Conservation (phyloP, 306 rosid species). For the Rosa multiflora region DNA sequence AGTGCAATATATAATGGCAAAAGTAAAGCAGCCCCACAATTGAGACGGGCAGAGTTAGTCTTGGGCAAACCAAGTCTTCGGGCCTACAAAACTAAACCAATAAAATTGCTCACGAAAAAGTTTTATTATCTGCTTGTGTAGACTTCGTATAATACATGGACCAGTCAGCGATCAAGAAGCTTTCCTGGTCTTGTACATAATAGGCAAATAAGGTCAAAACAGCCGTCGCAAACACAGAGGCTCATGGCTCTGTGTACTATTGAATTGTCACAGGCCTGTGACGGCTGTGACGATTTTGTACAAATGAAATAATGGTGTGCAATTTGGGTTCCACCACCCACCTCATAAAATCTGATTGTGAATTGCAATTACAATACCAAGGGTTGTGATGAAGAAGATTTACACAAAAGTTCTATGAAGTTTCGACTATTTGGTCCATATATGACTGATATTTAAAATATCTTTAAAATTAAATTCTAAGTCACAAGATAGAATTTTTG, state of each 20-base stretch:
- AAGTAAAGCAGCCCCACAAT: background rate
- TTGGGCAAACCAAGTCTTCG: slow-evolving; percentile 11
- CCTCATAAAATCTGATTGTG: background rate
- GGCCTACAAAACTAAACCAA: background rate
- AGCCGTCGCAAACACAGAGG: background rate
- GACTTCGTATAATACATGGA: background rate
- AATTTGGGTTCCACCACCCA: background rate
- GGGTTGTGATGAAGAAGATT: background rate
- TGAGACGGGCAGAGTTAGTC: slow-evolving; percentile 1
- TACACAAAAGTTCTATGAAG: too few relatives aligned
- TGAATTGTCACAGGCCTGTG: background rate
- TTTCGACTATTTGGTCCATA: too few relatives aligned
- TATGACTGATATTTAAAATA: too few relatives aligned
- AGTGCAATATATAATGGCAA: background rate
- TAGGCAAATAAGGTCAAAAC: background rate
- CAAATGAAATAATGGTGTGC: background rate
- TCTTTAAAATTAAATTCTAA: too few relatives aligned
- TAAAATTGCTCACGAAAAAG: background rate
- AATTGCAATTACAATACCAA: background rate
- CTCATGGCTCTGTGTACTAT: background rate
- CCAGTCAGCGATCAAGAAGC: background rate
- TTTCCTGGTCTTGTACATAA: background rate
- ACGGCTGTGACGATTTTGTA: slow-evolving; percentile 13
- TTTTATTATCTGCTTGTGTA: background rate
- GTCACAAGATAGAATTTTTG: too few relatives aligned